phyloP scores from a whole-genome alignment of 768 basidiomycete species.

The Psilocybe sp. region DNA sequence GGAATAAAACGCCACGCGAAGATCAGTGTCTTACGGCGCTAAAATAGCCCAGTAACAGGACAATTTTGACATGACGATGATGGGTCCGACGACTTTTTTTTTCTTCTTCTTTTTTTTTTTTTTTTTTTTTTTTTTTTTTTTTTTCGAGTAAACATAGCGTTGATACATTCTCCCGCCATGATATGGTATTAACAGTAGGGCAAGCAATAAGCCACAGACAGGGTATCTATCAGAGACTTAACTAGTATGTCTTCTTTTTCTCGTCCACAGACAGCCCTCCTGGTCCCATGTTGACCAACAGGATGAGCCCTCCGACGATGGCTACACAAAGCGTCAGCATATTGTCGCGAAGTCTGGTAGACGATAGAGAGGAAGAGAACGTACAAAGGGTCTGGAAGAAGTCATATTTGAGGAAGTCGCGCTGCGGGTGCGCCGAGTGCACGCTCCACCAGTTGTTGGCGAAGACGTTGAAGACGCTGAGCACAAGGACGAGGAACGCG shows the following conservation, averaged over 20 bases:
- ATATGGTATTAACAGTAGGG: too few species aligned
- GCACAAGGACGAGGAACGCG: conserved; percentile 86
- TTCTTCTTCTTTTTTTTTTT: too few species aligned
- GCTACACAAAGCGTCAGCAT: conserved; percentile 32
- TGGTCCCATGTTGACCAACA: conserved; percentile 99
- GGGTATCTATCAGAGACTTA: not conserved
- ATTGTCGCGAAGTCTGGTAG: not conserved
- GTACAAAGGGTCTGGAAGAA: conserved; percentile 95
- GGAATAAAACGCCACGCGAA: too few species aligned
- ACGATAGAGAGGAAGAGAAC: conserved; percentile 18
- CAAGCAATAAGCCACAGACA: too few species aligned
- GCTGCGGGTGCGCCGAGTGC: conserved; percentile 86
- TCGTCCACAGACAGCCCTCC: conserved; percentile 97
- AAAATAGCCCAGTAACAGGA: too few species aligned
- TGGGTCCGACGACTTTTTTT: too few species aligned
- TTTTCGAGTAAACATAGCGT: too few species aligned
- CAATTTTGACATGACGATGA: too few species aligned
- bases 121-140: too few species aligned
- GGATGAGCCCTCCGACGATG: conserved; percentile 95
- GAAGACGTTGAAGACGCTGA: conserved; percentile 95
- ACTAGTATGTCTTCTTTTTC: conserved; percentile 93
- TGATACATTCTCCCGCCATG: too few species aligned
- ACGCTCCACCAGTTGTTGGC: conserved; percentile 99
- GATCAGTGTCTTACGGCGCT: too few species aligned
- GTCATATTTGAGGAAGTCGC: conserved; percentile 99